Evolutionary conservation across 768 basidiomycete genomes (phyloP).

Genomic region (Boletus pseudo-olivaceus): DNA sequence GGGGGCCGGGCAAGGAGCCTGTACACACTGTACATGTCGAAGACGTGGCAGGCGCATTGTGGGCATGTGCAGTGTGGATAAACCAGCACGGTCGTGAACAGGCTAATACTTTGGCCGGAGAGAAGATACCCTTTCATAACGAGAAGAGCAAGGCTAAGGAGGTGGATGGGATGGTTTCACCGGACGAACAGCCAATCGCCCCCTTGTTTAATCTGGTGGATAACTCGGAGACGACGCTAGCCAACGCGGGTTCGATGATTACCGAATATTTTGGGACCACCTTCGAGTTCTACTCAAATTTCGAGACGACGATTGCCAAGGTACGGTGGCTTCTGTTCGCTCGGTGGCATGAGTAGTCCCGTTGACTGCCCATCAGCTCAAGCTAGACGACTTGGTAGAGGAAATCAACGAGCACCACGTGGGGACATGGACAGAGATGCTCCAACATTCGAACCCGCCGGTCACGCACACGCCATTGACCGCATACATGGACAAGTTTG

Average conservation of each 20-base stretch:
- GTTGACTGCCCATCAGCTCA: conserved; percentile 41
- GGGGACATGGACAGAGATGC: conserved; percentile 79
- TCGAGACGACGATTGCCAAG: conserved; percentile 66
- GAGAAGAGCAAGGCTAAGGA: conserved; percentile 66
- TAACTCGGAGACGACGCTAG: conserved; percentile 66
- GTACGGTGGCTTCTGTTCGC: conserved; percentile 33
- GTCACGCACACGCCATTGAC: conserved; percentile 67
- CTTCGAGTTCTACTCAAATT: conserved; percentile 74
- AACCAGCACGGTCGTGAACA: conserved; percentile 55
- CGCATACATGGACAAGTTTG: conserved; percentile 76
- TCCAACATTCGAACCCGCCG: conserved; percentile 65
- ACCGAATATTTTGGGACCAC: conserved; percentile 74
- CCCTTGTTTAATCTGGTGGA: conserved; percentile 87
- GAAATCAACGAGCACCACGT: conserved; percentile 86
- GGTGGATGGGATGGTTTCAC: conserved; percentile 57
- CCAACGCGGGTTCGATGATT: conserved; percentile 61
- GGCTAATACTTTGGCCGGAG: conserved; percentile 54
- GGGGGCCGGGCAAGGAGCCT: conserved; percentile 75
- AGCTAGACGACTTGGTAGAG: conserved; percentile 67
- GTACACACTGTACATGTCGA: conserved; percentile 75
- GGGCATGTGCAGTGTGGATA: conserved; percentile 80
- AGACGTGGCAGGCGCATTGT: conserved; percentile 74
- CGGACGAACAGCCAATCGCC: conserved; percentile 56
- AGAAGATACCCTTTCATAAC: conserved; percentile 40
- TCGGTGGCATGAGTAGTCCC: neutral